phyloP scores from a whole-genome alignment of 148 eudicot species.

The Cornus florida region DNA sequence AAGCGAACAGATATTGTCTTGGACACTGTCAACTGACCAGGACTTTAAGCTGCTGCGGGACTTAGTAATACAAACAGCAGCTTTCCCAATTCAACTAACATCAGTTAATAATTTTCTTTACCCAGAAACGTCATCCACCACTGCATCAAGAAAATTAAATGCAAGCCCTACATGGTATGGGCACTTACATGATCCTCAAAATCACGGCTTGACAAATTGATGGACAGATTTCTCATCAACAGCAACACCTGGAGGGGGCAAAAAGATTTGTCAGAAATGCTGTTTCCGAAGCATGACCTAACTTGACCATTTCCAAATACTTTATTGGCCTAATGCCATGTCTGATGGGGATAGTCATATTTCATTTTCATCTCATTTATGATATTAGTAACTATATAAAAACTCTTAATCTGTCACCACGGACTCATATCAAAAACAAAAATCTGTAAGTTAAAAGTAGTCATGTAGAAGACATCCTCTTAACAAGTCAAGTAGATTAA shows the following conservation, averaged over 20 bases:
- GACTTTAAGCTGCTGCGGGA: background rate
- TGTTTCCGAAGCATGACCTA: background rate
- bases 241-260: conserved; percentile 58
- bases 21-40: too few species aligned
- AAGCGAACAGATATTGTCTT: too few species aligned
- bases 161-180: conserved; percentile 1
- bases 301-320: background rate
- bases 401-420: background rate
- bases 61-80: background rate
- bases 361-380: background rate
- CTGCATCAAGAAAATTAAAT: background rate
- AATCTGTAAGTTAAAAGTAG: background rate
- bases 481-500: background rate
- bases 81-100: background rate
- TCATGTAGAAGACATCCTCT: background rate
- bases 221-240: conserved; percentile 88
- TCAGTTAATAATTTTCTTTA: background rate
- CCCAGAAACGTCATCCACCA: background rate
- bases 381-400: background rate
- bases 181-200: conserved; percentile 95
- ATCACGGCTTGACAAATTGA: conserved; percentile 89
- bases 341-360: background rate
- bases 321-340: background rate
- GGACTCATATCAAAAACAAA: background rate
- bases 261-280: background rate